Evolutionary conservation across 345 rosid genomes (phyloP), one percentile per base, ranked within the genome.

Genomic region (Ceriops tagal): DNA sequence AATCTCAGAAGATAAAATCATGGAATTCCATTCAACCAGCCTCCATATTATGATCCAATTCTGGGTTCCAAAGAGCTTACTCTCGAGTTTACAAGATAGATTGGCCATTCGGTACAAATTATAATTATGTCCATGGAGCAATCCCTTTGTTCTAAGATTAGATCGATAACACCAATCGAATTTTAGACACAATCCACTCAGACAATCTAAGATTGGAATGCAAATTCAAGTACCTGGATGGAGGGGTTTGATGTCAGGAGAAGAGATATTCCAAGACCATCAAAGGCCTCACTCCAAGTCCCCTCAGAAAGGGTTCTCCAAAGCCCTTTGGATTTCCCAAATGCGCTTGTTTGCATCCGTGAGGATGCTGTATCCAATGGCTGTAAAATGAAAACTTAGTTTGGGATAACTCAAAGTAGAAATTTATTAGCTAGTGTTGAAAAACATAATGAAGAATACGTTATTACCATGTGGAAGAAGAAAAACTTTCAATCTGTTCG

Each of bases 191-290:
- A 21, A 22, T 32, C 62, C 20, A 35, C 22, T 43, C 16, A 15
- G 49, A 43, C 24, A 52, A n/a, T 2, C 10, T 55, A 8, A 16
- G 8, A 53, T 4, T 19, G 19, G 10, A 56, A 68, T 43, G 27
- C 58, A 68, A 39, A 31, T 8, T 28, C 49, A 62, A 24, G 47
- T 64, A 71, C 76, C 76, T 77, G 80, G 65, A 71, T 51, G 26
- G 80, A 65, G 53, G 76, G 80, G 52, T 77, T 77, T 58, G 73
- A 64, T 24, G 80, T 72, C 52, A 58, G 72, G 64, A 77, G 73
- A 35, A 67, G 65, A 21, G 76, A 77, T 39, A 71, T 77, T 61
- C 73, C 66, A 20, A 76, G 69, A 46, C 75, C 75, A 66, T 76
- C 75, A 66, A 76, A 76, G 21, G 70, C 69, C 62, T 77, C 73